Evolutionary conservation across 305 asterid genomes (phyloP).

Genomic region (Ajuga reptans): DNA sequence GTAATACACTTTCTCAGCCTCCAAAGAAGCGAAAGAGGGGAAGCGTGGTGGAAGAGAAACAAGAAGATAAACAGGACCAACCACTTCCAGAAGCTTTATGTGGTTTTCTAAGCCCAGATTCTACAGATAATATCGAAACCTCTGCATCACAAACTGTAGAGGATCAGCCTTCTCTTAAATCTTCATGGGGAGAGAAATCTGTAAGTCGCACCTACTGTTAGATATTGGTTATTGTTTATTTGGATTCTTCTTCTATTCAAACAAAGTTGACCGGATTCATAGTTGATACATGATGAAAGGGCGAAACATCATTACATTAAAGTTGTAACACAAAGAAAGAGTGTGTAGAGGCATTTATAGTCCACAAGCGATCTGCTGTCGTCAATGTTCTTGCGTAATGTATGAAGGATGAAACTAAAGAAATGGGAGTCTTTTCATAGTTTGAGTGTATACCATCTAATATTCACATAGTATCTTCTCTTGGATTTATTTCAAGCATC

Average conservation of each 20-base stretch:
- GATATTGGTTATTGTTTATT: neutral
- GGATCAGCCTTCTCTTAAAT: conserved; percentile 30
- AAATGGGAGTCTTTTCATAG: neutral
- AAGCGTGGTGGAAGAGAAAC: conserved; percentile 13
- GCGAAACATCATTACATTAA: neutral
- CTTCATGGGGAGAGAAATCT: conserved; percentile 38
- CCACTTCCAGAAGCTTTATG: conserved; percentile 16
- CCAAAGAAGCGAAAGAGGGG: conserved; percentile 32
- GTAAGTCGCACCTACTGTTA: conserved; percentile 38
- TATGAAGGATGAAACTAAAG: neutral
- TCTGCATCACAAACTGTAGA: conserved; percentile 21
- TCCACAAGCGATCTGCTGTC: neutral
- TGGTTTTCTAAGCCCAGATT: conserved; percentile 30
- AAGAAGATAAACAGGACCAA: conserved; percentile 23
- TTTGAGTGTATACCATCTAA: no score
- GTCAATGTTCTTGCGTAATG: neutral
- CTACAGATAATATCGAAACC: conserved; percentile 21
- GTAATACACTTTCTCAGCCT: conserved; percentile 22
- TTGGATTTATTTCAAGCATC: neutral
- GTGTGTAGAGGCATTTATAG: neutral
- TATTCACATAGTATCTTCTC: no score
- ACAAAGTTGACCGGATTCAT: neutral
- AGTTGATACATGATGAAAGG: neutral
- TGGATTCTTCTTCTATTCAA: neutral
- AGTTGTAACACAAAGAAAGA: neutral